Base-by-base conservation (phyloP, 2,329 filamentous ascomycete species). In the Chaetomiaceae sp. region DNA sequence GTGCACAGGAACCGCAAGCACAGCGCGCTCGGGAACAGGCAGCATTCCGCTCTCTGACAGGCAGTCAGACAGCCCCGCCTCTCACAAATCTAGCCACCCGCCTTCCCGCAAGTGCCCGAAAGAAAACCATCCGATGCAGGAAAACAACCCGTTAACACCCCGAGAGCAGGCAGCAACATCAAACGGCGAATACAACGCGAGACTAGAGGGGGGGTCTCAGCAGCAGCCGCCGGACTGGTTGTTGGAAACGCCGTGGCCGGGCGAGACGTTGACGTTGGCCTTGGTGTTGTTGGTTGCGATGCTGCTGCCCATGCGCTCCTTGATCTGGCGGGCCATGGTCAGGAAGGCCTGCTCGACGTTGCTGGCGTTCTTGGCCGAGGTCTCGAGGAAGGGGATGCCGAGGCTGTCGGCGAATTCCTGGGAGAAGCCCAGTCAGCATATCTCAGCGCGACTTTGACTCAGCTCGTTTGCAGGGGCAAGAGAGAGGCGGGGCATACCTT, bases 291-390 rank as follows among this genome's bases (percentile, higher is more conserved):
- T 90, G 57, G 86, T 86, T 36, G 87, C 85, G 55, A 91, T 93
- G 60, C 88, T 95, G 64, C 93, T 95, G 63, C 93, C 93, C 91
- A 98, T 98, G 65, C 93, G 86, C 77, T 97, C 91, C 81, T 98
- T 98, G 76, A 98, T 98, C 73, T 98, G 93, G 70, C 93, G 86
- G 61, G 93, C 93, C 93, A 98, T 98, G 69, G 93, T 98, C 74
- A 98, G 74, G 84, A 98, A 98, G 65, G 93, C 91, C 74, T 98
- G 93, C 76, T 98, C 93, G 68, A 98, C 93, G 70, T 98, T 98
- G 74, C 87, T 95, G 58, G 93, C 91, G 73, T 95, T 97, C 86
- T 98, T 98, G 65, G 93, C 93, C 34, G 93, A 98, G 15, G 93
- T 98, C 81, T 98, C 93, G 67, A 98, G 86, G 84, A 98, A 98